phyloP scores from a whole-genome alignment of 1,139 yeast genomes.

The Diutina mesorugosa region DNA sequence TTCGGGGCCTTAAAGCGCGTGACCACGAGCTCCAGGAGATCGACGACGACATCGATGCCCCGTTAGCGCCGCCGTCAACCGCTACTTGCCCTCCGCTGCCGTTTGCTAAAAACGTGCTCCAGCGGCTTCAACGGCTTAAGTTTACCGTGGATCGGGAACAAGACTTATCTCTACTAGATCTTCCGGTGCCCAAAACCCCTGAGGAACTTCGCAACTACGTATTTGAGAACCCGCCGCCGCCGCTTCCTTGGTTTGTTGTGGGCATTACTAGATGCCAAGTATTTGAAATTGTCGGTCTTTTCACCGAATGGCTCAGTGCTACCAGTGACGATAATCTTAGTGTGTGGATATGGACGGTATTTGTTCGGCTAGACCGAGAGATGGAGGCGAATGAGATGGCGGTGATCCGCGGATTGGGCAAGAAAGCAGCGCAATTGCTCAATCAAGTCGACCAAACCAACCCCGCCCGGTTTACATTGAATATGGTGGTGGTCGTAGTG shows the following conservation, averaged over 20 bases:
- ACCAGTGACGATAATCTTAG: neutral
- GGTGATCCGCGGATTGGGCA: neutral
- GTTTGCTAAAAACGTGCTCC: neutral
- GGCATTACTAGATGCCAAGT: neutral
- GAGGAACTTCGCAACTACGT: neutral
- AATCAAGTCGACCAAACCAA: neutral
- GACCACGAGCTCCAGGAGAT: neutral
- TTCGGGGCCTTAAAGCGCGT: neutral
- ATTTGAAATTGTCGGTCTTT: neutral
- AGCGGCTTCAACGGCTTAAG: neutral
- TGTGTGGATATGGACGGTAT: constrained; percentile 1
- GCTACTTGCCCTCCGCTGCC: neutral
- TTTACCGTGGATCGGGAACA: neutral
- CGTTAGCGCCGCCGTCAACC: neutral
- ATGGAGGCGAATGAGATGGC: neutral
- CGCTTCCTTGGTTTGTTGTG: neutral
- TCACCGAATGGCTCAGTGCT: neutral
- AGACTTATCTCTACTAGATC: neutral
- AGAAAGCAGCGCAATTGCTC: neutral
- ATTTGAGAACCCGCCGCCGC: neutral
- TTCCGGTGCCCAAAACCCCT: neutral
- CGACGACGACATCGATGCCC: neutral
- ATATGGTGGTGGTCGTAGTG: neutral
- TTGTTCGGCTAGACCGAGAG: neutral
- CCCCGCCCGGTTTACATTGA: neutral